Percentiles rank a stretch among this genome's conserved stretches.
Conservation (phyloP, 2,329 filamentous ascomycete genomes). For the Aureobasidium vineae region DNA sequence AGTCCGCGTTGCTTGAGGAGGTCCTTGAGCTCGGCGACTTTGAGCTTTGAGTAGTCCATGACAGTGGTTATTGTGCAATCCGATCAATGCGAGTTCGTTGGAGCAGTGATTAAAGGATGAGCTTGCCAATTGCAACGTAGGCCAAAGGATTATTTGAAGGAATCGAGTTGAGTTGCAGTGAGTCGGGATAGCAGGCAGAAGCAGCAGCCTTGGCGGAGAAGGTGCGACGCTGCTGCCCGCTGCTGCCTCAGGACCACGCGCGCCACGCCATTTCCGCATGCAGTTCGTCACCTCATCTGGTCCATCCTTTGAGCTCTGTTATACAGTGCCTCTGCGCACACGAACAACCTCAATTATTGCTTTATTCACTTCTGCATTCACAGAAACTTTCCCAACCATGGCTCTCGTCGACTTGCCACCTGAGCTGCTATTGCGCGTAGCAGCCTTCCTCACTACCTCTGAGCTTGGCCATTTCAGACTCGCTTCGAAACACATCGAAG, state of each 20-base stretch:
- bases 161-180: not conserved
- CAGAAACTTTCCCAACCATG: not conserved
- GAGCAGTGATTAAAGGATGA: not conserved
- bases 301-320: not conserved
- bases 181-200: conserved; percentile 16
- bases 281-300: not conserved
- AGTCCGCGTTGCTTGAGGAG: conserved; percentile 44
- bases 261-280: conserved; percentile 4
- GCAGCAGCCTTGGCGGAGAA: conserved; percentile 5
- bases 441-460: conserved; percentile 52
- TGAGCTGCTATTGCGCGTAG: conserved; percentile 60
- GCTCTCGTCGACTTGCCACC: conserved; percentile 44
- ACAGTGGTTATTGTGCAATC: not conserved
- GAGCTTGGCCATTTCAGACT: conserved; percentile 58
- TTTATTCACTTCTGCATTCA: not conserved
- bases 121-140: not conserved
- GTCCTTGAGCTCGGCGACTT: conserved; percentile 43
- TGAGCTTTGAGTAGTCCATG: conserved; percentile 44
- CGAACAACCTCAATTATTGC: not conserved
- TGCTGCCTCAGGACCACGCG: conserved; percentile 20
- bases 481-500: conserved; percentile 56
- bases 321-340: not conserved
- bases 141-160: not conserved
- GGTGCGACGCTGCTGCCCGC: conserved; percentile 26
- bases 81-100: not conserved